A percentile compares a stretch with the other conserved stretches of the same genome.
Conservation (phyloP, 2,329 filamentous ascomycete species). For the Scytalidium sp. region DNA sequence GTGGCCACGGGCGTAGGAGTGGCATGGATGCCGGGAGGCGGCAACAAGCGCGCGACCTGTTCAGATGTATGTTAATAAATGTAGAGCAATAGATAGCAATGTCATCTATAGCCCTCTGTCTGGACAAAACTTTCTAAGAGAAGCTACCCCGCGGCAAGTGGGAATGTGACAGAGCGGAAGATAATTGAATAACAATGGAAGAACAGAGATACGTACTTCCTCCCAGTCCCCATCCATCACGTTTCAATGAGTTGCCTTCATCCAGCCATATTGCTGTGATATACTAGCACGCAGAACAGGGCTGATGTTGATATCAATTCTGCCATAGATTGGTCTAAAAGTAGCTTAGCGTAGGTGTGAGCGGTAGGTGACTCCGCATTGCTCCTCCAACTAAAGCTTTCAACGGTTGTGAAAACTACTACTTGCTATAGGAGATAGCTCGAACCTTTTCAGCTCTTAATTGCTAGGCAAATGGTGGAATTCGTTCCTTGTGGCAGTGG, state of each 20-base stretch:
- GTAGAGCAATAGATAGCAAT: not conserved
- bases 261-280: not conserved
- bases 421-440: not conserved
- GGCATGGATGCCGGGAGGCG: slow-evolving; percentile 69
- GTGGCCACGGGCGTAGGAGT: slow-evolving; percentile 71
- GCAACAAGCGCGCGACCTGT: slow-evolving; percentile 78
- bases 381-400: not conserved
- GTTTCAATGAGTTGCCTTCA: not conserved
- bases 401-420: too few species aligned
- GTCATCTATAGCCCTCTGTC: too few species aligned
- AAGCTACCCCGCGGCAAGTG: slow-evolving; percentile 5
- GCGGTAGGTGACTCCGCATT: not conserved
- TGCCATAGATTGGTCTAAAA: not conserved
- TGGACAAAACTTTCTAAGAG: slow-evolving; percentile 12
- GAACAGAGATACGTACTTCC: slow-evolving; percentile 47
- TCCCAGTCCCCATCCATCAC: slow-evolving; percentile 66
- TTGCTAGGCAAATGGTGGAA: too few species aligned
- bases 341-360: not conserved
- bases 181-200: not conserved
- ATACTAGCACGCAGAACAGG: not conserved
- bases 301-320: not conserved
- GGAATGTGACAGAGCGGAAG: slow-evolving; percentile 5
- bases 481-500: too few species aligned
- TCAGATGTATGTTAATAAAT: slow-evolving; percentile 19
- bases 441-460: not conserved